Evolutionary conservation across 257 asterid genomes (phyloP).

Genomic region (Thymus mandschuricus): DNA sequence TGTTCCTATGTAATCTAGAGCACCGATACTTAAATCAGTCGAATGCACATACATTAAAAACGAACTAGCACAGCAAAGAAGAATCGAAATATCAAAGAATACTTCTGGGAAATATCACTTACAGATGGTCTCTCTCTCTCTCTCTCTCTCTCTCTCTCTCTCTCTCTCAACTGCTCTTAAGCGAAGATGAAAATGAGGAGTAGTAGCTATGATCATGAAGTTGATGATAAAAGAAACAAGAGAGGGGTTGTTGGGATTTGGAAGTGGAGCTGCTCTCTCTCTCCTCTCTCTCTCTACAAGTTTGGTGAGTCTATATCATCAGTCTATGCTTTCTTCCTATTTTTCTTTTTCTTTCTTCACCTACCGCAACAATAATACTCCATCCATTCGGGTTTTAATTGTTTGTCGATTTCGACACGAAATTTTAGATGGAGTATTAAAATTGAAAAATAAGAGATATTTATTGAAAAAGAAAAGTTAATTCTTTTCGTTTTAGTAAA

Average conservation of each 20-base stretch:
- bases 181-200: not conserved
- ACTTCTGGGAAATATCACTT: not conserved
- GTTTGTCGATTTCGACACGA: no score
- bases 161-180: not conserved
- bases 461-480: no score
- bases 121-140: not conserved
- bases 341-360: not conserved
- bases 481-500: no score
- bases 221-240: not conserved
- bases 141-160: not conserved
- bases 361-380: no score
- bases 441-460: no score
- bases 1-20: not conserved
- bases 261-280: not conserved
- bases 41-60: not conserved
- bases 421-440: no score
- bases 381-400: no score
- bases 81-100: not conserved
- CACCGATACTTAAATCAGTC: not conserved
- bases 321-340: not conserved
- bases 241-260: slow-evolving; percentile 1
- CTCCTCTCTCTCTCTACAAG: not conserved
- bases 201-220: slow-evolving; percentile 3
- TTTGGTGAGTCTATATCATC: not conserved
- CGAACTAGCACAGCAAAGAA: not conserved